Conservation (phyloP, 73 alveolate genomes). For the Paramecium caudatum region DNA sequence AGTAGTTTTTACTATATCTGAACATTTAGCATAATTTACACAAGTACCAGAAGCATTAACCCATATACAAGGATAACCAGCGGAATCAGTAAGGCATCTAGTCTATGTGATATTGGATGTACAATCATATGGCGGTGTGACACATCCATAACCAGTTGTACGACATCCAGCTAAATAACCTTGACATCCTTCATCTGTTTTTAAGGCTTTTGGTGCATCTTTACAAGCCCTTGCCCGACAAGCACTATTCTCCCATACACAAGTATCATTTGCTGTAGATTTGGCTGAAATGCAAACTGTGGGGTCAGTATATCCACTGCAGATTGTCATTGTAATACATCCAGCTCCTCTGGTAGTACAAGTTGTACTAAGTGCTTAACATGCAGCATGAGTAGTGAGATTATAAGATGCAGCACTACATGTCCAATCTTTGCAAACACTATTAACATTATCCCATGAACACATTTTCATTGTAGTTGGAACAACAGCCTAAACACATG, state of each 20-base stretch:
- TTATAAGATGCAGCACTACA: slow-evolving; percentile 46
- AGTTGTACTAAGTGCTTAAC: not conserved
- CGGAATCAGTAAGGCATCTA: not conserved
- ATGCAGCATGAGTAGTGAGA: slow-evolving; percentile 23
- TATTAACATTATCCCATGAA: slow-evolving; percentile 14
- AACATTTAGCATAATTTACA: slow-evolving; percentile 14
- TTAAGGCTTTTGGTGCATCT: slow-evolving; percentile 50
- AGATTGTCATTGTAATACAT: not conserved
- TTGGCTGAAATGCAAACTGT: slow-evolving; percentile 22
- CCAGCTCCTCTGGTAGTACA: slow-evolving; percentile 57
- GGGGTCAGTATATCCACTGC: not conserved
- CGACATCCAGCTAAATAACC: slow-evolving; percentile 2
- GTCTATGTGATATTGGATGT: not conserved
- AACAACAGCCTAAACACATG: not conserved
- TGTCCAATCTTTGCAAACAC: slow-evolving; percentile 37
- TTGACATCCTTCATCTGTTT: slow-evolving; percentile 37
- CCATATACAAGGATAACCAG: slow-evolving; percentile 59
- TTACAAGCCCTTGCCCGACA: slow-evolving; percentile 8
- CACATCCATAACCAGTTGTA: slow-evolving; percentile 64
- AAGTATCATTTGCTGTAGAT: slow-evolving; percentile 13
- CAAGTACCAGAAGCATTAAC: not conserved
- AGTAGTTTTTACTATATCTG: slow-evolving; percentile 45
- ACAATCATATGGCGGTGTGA: slow-evolving; percentile 23
- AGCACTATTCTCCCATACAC: slow-evolving; percentile 12
- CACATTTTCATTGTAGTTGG: not conserved